A percentile compares a stretch with the other conserved stretches of the same genome.
phyloP scores from a whole-genome alignment of 208 protist genomes.

The Porcisia deanei region DNA sequence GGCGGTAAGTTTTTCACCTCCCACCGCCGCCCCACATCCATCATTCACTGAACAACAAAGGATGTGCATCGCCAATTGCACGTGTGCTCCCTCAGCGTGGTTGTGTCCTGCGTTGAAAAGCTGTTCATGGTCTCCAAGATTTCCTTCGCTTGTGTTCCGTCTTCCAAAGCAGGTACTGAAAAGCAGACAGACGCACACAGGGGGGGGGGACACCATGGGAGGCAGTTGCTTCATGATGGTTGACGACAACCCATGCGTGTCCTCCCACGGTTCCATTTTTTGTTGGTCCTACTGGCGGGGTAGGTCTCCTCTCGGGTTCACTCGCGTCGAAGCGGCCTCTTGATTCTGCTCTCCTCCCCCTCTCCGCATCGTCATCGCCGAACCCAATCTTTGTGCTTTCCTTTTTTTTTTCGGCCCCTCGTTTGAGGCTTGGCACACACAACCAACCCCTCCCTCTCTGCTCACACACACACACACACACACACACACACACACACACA shows the following conservation, averaged over 20 bases:
- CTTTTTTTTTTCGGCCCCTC: too few relatives aligned
- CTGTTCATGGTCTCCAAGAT: too few relatives aligned
- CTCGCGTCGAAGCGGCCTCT: too few relatives aligned
- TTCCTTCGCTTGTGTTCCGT: conserved; percentile 1
- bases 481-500: not conserved
- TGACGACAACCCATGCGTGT: not conserved
- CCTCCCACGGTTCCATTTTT: not conserved
- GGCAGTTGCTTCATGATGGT: not conserved
- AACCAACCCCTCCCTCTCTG: too few relatives aligned
- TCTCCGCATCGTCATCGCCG: too few relatives aligned
- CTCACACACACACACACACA: too few relatives aligned
- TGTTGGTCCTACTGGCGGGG: too few relatives aligned
- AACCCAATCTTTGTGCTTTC: too few relatives aligned
- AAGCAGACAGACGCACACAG: not conserved
- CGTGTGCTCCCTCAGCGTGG: not conserved
- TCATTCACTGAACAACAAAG: not conserved
- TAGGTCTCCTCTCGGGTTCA: too few relatives aligned
- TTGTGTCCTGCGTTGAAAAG: not conserved
- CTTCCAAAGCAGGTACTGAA: not conserved
- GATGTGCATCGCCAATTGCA: not conserved
- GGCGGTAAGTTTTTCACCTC: not conserved
- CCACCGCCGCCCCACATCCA: not conserved
- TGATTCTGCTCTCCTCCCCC: too few relatives aligned
- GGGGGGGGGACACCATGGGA: not conserved
- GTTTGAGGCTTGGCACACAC: too few relatives aligned